Conservation (phyloP, 2,329 filamentous ascomycete genomes). For the Diaporthe humulicola region DNA sequence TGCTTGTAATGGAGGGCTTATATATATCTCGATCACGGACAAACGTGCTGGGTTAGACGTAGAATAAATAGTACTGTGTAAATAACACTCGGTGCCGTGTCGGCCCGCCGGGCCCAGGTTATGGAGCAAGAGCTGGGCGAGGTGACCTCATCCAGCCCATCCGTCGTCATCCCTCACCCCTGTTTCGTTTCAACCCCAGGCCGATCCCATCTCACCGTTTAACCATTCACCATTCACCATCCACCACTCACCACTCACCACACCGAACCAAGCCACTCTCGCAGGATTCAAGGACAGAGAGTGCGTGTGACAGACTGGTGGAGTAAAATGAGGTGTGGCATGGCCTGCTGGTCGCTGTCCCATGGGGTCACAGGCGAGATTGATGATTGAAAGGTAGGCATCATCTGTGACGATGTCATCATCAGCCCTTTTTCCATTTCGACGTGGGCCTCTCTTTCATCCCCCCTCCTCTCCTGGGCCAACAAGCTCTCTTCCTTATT, state of each 20-base stretch:
- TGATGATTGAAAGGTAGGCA: not conserved
- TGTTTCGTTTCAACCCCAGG: slow-evolving; percentile 31
- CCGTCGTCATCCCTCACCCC: slow-evolving; percentile 18
- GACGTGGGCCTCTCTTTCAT: not conserved
- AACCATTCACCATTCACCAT: not conserved
- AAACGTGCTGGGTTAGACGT: not conserved
- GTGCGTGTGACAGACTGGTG: not conserved
- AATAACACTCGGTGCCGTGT: not conserved
- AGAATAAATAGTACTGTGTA: too few species aligned
- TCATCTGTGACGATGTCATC: not conserved
- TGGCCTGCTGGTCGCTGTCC: not conserved
- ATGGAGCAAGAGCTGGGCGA: not conserved
- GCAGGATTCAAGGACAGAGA: slow-evolving; percentile 16
- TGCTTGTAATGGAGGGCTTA: too few species aligned
- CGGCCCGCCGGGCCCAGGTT: not conserved
- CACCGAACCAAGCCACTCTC: not conserved
- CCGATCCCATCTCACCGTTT: slow-evolving; percentile 32
- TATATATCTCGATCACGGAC: not conserved
- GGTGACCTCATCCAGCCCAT: slow-evolving; percentile 24
- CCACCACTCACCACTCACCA: not conserved
- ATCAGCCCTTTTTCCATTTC: not conserved
- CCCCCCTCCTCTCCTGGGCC: not conserved
- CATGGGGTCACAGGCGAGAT: not conserved
- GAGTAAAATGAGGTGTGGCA: slow-evolving; percentile 9
- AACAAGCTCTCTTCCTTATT: not conserved